Base-by-base conservation (phyloP, 805 yeast genomes). In the Wickerhamiella australiensis region DNA sequence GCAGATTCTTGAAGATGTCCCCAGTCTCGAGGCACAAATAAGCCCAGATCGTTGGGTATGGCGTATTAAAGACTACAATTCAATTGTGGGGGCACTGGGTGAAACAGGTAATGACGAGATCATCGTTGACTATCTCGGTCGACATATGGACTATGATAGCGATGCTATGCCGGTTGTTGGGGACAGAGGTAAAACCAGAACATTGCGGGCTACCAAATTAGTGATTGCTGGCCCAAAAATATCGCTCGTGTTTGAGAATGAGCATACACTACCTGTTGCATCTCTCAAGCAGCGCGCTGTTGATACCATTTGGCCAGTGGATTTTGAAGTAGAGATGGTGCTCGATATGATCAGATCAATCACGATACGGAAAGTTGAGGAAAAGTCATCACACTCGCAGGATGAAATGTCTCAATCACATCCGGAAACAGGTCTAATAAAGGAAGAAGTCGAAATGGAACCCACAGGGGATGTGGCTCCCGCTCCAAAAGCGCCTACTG, bases 41-140 rank as follows among this genome's bases (percentile, higher is more conserved):
- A 52, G 46, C 26, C 41, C 37, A 17, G 33, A 38, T 12, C 27
- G 23, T 20, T 51, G 55, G 55, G 35, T 46, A 18, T 46, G 49
- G 49, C 26, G 49, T 7, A 27, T 46, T 26, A 12, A 8, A 8
- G 27, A 46, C 12, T 46, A 37, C n/a, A 26, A 23, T 20, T 18
- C n/a, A 7, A 35, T 37, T 13, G n/a, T 26, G 6, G 25, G 17
- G 3, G 23, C 36, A 4, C 23, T 37, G 9, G 37, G n/a, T 15
- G n/a, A 3, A 3, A 23, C 20, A 11, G 44, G 44, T n/a, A 9
- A n/a, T n/a, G 15, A 17, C 18, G 31, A 41, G 3, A 5, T 12
- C 3, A 41, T 41, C 6, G 20, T 21, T 12, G 44, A 41, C 20
- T 41, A 41, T n/a, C 29, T 21, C 21, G 44, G 44, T 12, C 29